phyloP scores from a whole-genome alignment of 768 basidiomycete genomes.

The Boletus eberwhitei region DNA sequence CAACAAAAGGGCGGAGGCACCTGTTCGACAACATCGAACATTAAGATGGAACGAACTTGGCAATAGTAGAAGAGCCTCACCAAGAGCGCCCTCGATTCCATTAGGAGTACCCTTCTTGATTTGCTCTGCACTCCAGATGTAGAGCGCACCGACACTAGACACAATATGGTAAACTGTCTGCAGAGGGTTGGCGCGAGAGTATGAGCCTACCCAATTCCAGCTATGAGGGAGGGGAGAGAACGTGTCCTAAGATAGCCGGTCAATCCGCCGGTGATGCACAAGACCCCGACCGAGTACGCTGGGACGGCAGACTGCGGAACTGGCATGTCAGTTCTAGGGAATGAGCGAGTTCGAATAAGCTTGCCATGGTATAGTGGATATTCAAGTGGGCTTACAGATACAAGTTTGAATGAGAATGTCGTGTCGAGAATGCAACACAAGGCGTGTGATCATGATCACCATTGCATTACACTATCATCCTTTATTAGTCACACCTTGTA shows the following conservation, averaged over 20 bases:
- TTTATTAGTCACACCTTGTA: not conserved
- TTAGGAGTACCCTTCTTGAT: constrained; percentile 70
- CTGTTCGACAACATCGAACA: constrained; percentile 33
- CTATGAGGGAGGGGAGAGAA: constrained; percentile 79
- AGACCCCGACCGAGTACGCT: constrained; percentile 69
- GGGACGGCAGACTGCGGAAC: constrained; percentile 70
- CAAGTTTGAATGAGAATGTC: not conserved
- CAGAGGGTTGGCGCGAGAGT: not conserved
- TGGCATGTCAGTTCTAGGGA: constrained; percentile 22
- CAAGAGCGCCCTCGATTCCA: constrained; percentile 77
- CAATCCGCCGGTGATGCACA: constrained; percentile 75
- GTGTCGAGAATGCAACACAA: not conserved
- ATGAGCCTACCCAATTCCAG: constrained; percentile 66
- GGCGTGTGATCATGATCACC: constrained; percentile 13
- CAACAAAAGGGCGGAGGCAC: constrained; percentile 72
- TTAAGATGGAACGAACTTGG: not conserved
- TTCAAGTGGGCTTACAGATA: constrained; percentile 21
- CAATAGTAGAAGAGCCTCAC: constrained; percentile 36
- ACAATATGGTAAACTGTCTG: not conserved
- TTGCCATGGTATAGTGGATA: constrained; percentile 26
- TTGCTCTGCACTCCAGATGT: constrained; percentile 73
- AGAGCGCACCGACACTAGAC: constrained; percentile 70
- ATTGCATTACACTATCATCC: not conserved
- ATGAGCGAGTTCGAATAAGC: constrained; percentile 11
- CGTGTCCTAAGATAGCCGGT: constrained; percentile 69